Base-by-base conservation (phyloP, 768 basidiomycete genomes). In the Dioszegia aurantiaca region DNA sequence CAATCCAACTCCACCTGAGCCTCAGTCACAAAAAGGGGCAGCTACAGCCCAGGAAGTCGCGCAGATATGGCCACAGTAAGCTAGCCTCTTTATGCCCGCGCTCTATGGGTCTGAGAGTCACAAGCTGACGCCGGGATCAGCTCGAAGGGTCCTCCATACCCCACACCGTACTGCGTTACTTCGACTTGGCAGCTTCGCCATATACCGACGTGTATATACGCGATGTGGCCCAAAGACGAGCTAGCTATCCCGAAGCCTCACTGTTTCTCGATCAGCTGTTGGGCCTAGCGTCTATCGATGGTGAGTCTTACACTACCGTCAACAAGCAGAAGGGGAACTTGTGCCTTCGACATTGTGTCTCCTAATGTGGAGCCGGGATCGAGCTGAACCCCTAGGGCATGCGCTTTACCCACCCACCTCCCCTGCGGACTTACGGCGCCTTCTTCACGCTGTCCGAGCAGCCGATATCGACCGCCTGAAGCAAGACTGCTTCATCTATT, bases 401-500 rank as follows among this genome's bases (percentile, higher is more conserved):
- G 28, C 63, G 3, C 46, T 69, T 6, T 73, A 73, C 46, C 72
- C 72, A 6, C 67, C 72, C 16, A 65, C 58, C 2, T 58, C 62
- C 19, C 72, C 67, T 12, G 64, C 65, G 4, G 64, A n/a, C 14
- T 28, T 67, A 2, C 55, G 69, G 4, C 43, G 67, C 30, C 59
- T 73, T 3, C 48, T 73, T 11, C 58, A 63, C 33, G 49, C 63
- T 4, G 65, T 73, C 37, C 54, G 64, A 11, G 49, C 55, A 3
- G 62, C 61, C 31, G 54, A 55, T 8, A 31, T 67, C 2, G 72
- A 73, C 46, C 47, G 72, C 10, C 52, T 70, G 33, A 70, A 73
- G 55, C 47, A 60, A 27, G 72, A 73, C 56, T 73, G 69, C 46
- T 64, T 70, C 46, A 59, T 60, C 36, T 73, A 70, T 56, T 73